Base-by-base conservation (phyloP, 164 flowering plant species). In the Akebia trifoliata region DNA sequence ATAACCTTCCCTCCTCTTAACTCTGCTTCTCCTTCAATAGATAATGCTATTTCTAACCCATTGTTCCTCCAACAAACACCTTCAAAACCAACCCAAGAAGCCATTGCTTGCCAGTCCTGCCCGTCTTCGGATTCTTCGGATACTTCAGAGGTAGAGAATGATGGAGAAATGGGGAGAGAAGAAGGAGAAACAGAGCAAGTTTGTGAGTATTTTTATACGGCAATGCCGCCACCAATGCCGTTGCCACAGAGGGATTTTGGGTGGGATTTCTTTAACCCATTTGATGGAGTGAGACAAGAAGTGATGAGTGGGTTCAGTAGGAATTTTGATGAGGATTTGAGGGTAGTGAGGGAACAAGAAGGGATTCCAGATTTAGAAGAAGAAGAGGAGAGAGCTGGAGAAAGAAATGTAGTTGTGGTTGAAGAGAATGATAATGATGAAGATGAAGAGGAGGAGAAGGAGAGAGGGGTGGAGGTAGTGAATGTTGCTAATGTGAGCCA, bases 261-360 rank as follows among this genome's bases (percentile, higher is more conserved):
- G 37, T 72, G 76, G 76, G 76, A 72, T 32, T 72, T 72, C 35
- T 68, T 72, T 48, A 72, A 72, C 46, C 75, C 95, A 0, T 92
- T 92, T 60, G 77, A 75, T 15, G 73, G 68, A 14, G 68, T 85
- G 36, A 81, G 83, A 35, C 68, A 77, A 1, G 95, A 78, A 68
- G 63, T 75, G 18, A 58, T 83, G 1, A 68, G 68, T 59, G 80
- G 79, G 28, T 83, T 80, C 34, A 58, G 71, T 18, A 63, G 78
- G 53, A 66, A 54, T 57, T 67, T 73, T 21, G 96, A 91, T 18
- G 95, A 92, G 50, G 87, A 86, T 63, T 61, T 86, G 76, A 86
- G 71, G 69, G 85, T 60, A 14, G 91, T 87, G 46, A 82, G 96
- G 51, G 91, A 92, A 54, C 69, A 82, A 57, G 98, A 89, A 73